phyloP scores from a whole-genome alignment of 805 yeast species.

The Yarrowia sp. region DNA sequence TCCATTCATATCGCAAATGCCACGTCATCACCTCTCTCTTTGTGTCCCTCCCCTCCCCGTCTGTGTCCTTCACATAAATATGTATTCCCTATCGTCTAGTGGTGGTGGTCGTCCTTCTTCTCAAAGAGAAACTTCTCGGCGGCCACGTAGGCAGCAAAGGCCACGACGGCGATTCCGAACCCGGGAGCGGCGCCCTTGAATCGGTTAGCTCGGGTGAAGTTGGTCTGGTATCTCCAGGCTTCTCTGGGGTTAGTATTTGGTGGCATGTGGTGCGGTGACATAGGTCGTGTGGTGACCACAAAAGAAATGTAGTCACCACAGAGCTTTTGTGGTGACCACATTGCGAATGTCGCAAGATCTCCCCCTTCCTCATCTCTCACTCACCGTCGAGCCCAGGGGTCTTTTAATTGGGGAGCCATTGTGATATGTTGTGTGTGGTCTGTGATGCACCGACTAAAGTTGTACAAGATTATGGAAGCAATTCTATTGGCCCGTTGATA shows the following conservation, averaged over 20 bases:
- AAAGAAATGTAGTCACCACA: background rate
- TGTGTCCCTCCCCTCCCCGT: background rate
- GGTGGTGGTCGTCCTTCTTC: slow-evolving; percentile 37
- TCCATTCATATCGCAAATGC: background rate
- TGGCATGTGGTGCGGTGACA: no score
- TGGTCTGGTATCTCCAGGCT: slow-evolving; percentile 90
- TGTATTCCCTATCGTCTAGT: slow-evolving; percentile 20
- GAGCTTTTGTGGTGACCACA: background rate
- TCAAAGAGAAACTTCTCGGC: slow-evolving; percentile 32
- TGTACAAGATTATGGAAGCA: slow-evolving; percentile 19
- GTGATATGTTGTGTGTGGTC: slow-evolving; percentile 23
- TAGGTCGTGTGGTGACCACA: no score
- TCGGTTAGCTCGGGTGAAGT: slow-evolving; percentile 72
- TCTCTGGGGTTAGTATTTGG: slow-evolving; percentile 62
- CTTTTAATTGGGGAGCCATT: slow-evolving; percentile 48
- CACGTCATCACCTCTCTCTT: background rate
- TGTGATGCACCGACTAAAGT: slow-evolving; percentile 33
- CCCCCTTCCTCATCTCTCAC: slow-evolving; percentile 41
- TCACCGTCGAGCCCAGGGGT: slow-evolving; percentile 61
- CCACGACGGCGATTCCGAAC: slow-evolving; percentile 76
- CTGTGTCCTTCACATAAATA: slow-evolving; percentile 19
- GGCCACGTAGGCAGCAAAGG: slow-evolving; percentile 56
- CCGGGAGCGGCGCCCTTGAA: slow-evolving; percentile 81
- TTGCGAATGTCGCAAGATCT: background rate
- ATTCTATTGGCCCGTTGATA: slow-evolving; percentile 33